Percentiles rank a stretch among this genome's conserved stretches.
Evolutionary conservation across 192 early-diverging fungal genomes (phyloP).

Genomic region (Chytriomyces hyalinus): DNA sequence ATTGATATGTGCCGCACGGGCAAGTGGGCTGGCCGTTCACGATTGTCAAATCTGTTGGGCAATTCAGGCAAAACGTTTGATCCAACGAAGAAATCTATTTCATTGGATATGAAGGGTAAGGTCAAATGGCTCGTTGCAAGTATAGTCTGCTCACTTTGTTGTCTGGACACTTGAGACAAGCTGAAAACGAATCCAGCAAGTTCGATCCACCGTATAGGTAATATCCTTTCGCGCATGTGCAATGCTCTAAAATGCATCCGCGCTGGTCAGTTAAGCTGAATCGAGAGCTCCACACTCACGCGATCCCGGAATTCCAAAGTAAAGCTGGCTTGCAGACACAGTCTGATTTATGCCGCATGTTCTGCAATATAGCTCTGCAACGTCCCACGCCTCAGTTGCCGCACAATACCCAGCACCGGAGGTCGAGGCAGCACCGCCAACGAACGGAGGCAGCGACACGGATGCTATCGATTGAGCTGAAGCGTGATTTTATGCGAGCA

Average conservation of each 20-base stretch:
- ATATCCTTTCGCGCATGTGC: slow-evolving; percentile 20
- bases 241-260: neutral
- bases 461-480: neutral
- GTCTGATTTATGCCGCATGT: slow-evolving; percentile 8
- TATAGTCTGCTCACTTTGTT: neutral
- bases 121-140: neutral
- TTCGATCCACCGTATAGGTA: slow-evolving; percentile 12
- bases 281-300: neutral
- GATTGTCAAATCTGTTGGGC: slow-evolving; percentile 4
- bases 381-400: slow-evolving; percentile 1
- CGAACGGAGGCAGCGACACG: slow-evolving; percentile 21
- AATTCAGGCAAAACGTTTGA: slow-evolving; percentile 18
- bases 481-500: neutral
- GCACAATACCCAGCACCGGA: neutral
- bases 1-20: slow-evolving; percentile 10
- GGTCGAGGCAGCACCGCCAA: neutral
- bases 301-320: slow-evolving; percentile 6
- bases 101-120: neutral
- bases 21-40: neutral
- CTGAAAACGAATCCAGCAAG: neutral
- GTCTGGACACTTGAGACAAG: neutral
- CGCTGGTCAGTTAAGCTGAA: no score
- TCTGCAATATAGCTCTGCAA: slow-evolving; percentile 25
- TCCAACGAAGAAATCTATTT: slow-evolving; percentile 18
- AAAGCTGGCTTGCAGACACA: neutral